phyloP scores from a whole-genome alignment of 495 filamentous ascomycete species.

The Articulospora tetracladia region DNA sequence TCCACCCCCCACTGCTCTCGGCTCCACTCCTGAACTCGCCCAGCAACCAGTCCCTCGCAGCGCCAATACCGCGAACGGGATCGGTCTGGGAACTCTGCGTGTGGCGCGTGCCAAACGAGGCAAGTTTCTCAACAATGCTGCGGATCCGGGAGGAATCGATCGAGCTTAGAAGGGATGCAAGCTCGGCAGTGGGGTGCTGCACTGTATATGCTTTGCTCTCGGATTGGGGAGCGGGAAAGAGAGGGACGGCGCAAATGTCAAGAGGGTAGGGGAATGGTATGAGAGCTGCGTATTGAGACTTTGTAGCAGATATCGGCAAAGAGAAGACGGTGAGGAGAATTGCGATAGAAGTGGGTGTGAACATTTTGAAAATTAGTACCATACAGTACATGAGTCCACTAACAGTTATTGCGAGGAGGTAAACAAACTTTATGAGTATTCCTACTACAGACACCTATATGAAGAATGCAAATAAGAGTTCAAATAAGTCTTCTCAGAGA shows the following conservation, averaged over 20 bases:
- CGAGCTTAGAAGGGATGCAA: constrained; percentile 36
- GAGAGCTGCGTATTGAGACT: background rate
- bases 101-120: constrained; percentile 48
- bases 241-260: constrained; percentile 11
- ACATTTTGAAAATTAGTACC: too few relatives aligned
- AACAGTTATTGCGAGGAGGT: too few relatives aligned
- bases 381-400: too few relatives aligned
- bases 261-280: constrained; percentile 8
- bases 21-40: constrained; percentile 38
- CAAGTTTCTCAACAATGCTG: constrained; percentile 41
- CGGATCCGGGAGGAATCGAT: constrained; percentile 40
- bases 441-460: too few relatives aligned
- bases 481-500: too few relatives aligned
- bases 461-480: too few relatives aligned
- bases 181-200: constrained; percentile 41
- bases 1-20: constrained; percentile 31
- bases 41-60: constrained; percentile 50
- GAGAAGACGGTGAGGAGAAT: too few relatives aligned
- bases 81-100: constrained; percentile 45
- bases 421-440: too few relatives aligned
- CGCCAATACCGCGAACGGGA: constrained; percentile 45
- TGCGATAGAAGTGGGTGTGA: too few relatives aligned
- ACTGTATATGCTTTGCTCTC: constrained; percentile 33
- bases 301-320: too few relatives aligned
- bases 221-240: constrained; percentile 9